Evolutionary conservation across 78 protist genomes (phyloP).

Genomic region (Speleostelium caveatum): DNA sequence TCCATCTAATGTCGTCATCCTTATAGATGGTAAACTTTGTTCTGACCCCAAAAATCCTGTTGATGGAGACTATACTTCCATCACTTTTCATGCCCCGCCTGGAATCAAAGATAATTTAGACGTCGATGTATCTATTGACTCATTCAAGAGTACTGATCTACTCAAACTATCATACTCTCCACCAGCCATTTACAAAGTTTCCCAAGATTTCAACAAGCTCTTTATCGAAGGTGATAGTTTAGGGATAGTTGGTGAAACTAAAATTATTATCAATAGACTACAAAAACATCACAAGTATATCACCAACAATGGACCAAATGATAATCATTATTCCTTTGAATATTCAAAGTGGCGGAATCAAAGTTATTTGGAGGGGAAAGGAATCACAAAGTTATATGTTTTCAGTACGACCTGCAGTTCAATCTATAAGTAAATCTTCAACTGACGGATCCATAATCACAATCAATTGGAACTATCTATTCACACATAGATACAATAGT

Average conservation of each 20-base stretch:
- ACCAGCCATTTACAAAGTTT: background rate
- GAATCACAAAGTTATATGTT: too few relatives aligned
- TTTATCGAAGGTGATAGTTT: background rate
- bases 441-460: background rate
- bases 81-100: background rate
- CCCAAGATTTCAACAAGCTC: background rate
- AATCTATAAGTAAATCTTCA: background rate
- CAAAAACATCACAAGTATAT: too few relatives aligned
- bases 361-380: too few relatives aligned
- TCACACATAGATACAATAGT: background rate
- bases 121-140: background rate
- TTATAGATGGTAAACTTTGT: background rate
- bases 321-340: too few relatives aligned
- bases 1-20: background rate
- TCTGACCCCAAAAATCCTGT: background rate
- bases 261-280: too few relatives aligned
- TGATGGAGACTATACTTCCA: background rate
- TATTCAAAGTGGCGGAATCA: too few relatives aligned
- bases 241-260: too few relatives aligned
- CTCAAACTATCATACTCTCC: too few relatives aligned
- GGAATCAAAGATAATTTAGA: background rate
- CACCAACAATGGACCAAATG: too few relatives aligned
- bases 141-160: too few relatives aligned
- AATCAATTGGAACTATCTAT: background rate
- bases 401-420: too few relatives aligned